Conservation (phyloP, 306 rosid genomes). For the Gastrolobium bilobum region DNA sequence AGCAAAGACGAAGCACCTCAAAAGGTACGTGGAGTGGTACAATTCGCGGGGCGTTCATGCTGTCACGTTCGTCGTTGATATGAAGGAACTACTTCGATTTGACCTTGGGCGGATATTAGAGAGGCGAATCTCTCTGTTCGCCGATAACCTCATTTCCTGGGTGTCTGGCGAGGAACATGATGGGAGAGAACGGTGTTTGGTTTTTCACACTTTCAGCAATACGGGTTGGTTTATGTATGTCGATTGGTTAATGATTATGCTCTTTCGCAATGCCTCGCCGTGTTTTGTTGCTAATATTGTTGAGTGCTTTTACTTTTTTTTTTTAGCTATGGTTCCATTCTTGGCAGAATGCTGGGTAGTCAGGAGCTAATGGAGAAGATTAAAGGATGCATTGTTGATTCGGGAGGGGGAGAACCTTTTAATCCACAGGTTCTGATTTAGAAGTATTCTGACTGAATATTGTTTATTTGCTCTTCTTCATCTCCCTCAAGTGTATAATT, state of each 20-base stretch:
- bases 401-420: constrained; percentile 88
- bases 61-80: constrained; percentile 74
- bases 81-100: constrained; percentile 62
- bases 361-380: constrained; percentile 71
- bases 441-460: background rate
- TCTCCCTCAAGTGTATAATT: background rate
- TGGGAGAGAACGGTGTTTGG: constrained; percentile 72
- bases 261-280: background rate
- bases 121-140: constrained; percentile 57
- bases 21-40: constrained; percentile 88
- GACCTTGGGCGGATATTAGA: constrained; percentile 69
- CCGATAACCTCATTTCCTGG: constrained; percentile 70
- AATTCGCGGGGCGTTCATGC: constrained; percentile 77
- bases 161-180: constrained; percentile 58
- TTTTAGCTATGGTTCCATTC: constrained; percentile 82
- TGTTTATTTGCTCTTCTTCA: constrained; percentile 3
- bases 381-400: constrained; percentile 86
- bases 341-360: constrained; percentile 59
- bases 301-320: background rate
- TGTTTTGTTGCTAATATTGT: background rate
- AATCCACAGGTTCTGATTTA: constrained; percentile 74
- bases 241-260: constrained; percentile 9
- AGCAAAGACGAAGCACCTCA: constrained; percentile 75
- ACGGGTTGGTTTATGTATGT: constrained; percentile 97
- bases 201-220: constrained; percentile 90